Conservation (phyloP, 768 basidiomycete species). For the Boletales sp. region DNA sequence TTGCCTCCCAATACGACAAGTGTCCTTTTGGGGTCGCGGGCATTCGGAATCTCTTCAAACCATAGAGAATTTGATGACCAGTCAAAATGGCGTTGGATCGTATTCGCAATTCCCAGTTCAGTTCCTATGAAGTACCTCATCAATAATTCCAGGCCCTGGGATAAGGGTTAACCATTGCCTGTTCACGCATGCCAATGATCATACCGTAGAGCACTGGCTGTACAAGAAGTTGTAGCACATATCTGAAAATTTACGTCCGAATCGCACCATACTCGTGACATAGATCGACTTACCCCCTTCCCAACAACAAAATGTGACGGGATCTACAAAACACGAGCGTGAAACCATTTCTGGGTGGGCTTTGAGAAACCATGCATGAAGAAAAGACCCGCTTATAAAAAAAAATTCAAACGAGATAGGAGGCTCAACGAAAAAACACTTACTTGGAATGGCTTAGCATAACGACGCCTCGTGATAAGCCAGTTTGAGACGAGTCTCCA, state of each 20-base stretch:
- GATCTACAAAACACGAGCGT: constrained; percentile 88
- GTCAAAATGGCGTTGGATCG: constrained; percentile 78
- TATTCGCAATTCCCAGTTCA: constrained; percentile 85
- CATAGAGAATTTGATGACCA: constrained; percentile 88
- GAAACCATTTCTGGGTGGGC: constrained; percentile 61
- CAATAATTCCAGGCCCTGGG: constrained; percentile 70
- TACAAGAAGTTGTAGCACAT: constrained; percentile 93
- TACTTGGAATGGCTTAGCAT: constrained; percentile 89
- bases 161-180: constrained; percentile 4
- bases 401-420: constrained; percentile 4
- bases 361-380: constrained; percentile 90
- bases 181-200: constrained; percentile 1
- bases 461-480: constrained; percentile 52
- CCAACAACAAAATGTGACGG: constrained; percentile 89
- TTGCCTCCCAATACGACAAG: constrained; percentile 79
- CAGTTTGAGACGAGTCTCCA: constrained; percentile 4
- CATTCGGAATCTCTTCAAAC: constrained; percentile 86
- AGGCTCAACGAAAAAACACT: constrained; percentile 16
- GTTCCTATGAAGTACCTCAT: constrained; percentile 86
- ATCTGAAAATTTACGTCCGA: constrained; percentile 40
- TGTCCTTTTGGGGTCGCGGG: constrained; percentile 59
- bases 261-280: not conserved
- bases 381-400: constrained; percentile 62
- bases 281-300: constrained; percentile 67
- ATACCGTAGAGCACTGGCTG: constrained; percentile 59